Percentiles rank a stretch among this genome's conserved stretches.
phyloP scores from a whole-genome alignment of 1,139 yeast species.

The Scheffersomyces insectosa region DNA sequence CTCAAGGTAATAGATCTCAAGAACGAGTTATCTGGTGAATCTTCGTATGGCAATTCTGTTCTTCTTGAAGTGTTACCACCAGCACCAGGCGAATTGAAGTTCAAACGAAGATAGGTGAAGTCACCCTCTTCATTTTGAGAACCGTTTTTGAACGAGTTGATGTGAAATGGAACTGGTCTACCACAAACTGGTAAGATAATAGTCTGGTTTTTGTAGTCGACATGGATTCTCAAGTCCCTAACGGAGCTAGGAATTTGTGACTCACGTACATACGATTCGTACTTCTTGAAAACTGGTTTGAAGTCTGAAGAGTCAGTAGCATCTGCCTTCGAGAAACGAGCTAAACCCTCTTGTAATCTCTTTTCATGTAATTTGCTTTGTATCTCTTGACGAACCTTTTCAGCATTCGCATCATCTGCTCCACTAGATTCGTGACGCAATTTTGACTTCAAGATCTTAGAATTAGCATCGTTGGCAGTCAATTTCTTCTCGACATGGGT shows the following conservation, averaged over 20 bases:
- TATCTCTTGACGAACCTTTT: conserved; percentile 77
- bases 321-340: conserved; percentile 74
- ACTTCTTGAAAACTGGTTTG: conserved; percentile 80
- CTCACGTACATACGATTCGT: conserved; percentile 92
- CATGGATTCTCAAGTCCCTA: conserved; percentile 81
- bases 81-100: conserved; percentile 92
- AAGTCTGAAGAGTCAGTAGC: conserved; percentile 65
- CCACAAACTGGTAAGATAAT: conserved; percentile 90
- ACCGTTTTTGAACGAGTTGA: conserved; percentile 90
- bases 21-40: conserved; percentile 80
- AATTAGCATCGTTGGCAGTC: conserved; percentile 36
- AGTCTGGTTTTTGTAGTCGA: conserved; percentile 86
- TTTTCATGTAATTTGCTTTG: conserved; percentile 83
- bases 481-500: conserved; percentile 33
- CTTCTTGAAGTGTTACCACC: conserved; percentile 70
- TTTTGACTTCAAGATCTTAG: conserved; percentile 74
- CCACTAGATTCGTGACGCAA: conserved; percentile 74
- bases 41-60: conserved; percentile 88
- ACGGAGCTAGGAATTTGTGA: conserved; percentile 85
- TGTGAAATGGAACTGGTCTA: conserved; percentile 97
- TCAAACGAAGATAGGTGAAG: conserved; percentile 83
- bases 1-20: conserved; percentile 85
- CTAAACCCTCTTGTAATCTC: conserved; percentile 81
- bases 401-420: conserved; percentile 66
- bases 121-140: conserved; percentile 97